phyloP scores from a whole-genome alignment of 768 basidiomycete species.

The Pisolithus orientalis region DNA sequence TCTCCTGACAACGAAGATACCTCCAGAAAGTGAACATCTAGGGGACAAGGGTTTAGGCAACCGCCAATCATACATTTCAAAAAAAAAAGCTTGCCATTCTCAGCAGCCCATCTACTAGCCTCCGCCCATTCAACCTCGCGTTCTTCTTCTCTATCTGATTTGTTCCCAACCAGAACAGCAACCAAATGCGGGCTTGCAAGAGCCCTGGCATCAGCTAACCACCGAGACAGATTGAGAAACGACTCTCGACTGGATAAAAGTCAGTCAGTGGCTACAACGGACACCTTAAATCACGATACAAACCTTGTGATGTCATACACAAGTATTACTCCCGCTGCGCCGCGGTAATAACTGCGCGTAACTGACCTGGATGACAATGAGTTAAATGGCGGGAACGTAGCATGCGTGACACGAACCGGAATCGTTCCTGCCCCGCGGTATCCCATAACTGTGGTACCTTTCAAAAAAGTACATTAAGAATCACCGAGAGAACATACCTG shows the following conservation, averaged over 20 bases:
- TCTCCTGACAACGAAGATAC: conserved; percentile 88
- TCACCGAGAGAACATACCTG: conserved; percentile 51
- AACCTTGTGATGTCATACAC: conserved; percentile 93
- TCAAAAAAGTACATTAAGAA: not conserved
- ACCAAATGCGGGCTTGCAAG: conserved; percentile 90
- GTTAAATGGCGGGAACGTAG: conserved; percentile 6
- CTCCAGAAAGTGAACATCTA: conserved; percentile 92
- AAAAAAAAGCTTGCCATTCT: conserved; percentile 61
- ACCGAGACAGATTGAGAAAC: conserved; percentile 75
- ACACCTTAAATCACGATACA: conserved; percentile 11
- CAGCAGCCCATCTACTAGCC: conserved; percentile 92
- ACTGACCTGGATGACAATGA: conserved; percentile 55
- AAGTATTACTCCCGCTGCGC: conserved; percentile 85
- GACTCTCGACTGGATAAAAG: conserved; percentile 64
- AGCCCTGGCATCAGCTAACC: conserved; percentile 92
- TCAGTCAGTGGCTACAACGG: conserved; percentile 1
- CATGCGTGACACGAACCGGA: conserved; percentile 47
- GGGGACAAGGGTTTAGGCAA: conserved; percentile 2
- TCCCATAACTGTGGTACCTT: conserved; percentile 75
- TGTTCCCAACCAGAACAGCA: conserved; percentile 89
- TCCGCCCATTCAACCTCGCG: conserved; percentile 95
- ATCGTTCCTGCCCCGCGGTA: conserved; percentile 94
- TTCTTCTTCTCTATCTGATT: conserved; percentile 90
- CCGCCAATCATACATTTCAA: not conserved
- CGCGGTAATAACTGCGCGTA: conserved; percentile 93